These are phyloP conservation scores for Pseudopyricularia cyperi DNA, from an alignment of 2,329 filamentous ascomycete genomes.

Conservation along the genomic window DNA sequence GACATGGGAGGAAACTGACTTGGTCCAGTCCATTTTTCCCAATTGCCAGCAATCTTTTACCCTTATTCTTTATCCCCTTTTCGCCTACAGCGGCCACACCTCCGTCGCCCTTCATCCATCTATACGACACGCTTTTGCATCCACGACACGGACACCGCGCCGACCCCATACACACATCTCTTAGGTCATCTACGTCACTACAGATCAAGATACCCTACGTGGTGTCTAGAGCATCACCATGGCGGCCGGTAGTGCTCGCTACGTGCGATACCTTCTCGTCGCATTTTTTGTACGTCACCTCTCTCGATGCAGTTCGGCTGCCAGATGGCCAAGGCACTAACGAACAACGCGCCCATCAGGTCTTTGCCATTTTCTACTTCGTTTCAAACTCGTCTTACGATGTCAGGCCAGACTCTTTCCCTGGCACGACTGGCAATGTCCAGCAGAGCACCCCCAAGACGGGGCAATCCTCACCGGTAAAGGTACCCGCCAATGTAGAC, in stretches of 20 bases:
- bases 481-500: background rate
- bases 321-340: background rate
- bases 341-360: slow-evolving; percentile 21
- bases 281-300: slow-evolving; percentile 56
- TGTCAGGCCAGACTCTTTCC: slow-evolving; percentile 4
- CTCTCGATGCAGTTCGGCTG: background rate
- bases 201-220: too few relatives aligned
- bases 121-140: too few relatives aligned
- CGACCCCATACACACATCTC: background rate
- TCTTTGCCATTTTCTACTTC: slow-evolving; percentile 68
- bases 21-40: background rate
- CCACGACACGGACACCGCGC: background rate
- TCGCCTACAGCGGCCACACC: too few relatives aligned
- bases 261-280: slow-evolving; percentile 66
- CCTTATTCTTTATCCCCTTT: background rate
- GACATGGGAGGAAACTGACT: background rate
- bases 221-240: slow-evolving; percentile 15
- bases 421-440: background rate
- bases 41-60: background rate
- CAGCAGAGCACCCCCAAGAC: slow-evolving; percentile 11
- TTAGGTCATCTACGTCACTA: background rate
- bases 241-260: slow-evolving; percentile 61
- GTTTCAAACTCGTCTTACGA: slow-evolving; percentile 49
- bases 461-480: slow-evolving; percentile 5
- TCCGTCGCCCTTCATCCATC: too few relatives aligned